phyloP scores from a whole-genome alignment of 495 filamentous ascomycete genomes.

The Clavariopsis aquatica region DNA sequence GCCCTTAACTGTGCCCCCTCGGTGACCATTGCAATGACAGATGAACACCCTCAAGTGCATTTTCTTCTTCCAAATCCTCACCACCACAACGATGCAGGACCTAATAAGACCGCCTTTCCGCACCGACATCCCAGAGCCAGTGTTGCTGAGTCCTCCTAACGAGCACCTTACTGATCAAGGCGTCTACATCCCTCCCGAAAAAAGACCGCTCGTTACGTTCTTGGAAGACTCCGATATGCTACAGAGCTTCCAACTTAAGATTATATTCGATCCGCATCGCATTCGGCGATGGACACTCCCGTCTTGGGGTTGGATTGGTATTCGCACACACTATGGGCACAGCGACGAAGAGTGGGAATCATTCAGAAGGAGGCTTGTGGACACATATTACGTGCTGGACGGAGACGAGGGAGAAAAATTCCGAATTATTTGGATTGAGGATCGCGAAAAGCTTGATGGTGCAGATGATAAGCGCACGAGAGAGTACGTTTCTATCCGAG shows the following conservation, averaged over 20 bases:
- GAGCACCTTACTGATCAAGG: conserved; percentile 7
- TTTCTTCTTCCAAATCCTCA: not conserved
- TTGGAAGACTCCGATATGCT: not conserved
- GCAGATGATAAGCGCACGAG: not conserved
- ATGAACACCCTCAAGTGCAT: not conserved
- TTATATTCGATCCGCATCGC: not conserved
- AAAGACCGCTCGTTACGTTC: not conserved
- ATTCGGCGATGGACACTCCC: not conserved
- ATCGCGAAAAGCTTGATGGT: not conserved
- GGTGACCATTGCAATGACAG: not conserved
- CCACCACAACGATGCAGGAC: not conserved
- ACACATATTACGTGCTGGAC: not conserved
- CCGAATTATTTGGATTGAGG: conserved; percentile 4
- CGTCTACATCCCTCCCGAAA: not conserved
- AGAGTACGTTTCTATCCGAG: not conserved
- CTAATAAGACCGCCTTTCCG: conserved; percentile 4
- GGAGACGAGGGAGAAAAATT: conserved; percentile 1
- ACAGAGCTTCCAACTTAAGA: not conserved
- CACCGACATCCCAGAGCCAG: conserved; percentile 8
- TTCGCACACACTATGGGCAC: conserved; percentile 5
- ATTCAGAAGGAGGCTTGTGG: conserved; percentile 1
- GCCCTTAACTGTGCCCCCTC: too few species aligned
- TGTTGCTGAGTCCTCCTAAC: not conserved
- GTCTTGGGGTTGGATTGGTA: conserved; percentile 5
- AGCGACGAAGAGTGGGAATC: conserved; percentile 1